A percentile compares a stretch with the other conserved stretches of the same genome.
Conservation (phyloP, 2,329 filamentous ascomycete species). For the Thermoascus crustaceus region DNA sequence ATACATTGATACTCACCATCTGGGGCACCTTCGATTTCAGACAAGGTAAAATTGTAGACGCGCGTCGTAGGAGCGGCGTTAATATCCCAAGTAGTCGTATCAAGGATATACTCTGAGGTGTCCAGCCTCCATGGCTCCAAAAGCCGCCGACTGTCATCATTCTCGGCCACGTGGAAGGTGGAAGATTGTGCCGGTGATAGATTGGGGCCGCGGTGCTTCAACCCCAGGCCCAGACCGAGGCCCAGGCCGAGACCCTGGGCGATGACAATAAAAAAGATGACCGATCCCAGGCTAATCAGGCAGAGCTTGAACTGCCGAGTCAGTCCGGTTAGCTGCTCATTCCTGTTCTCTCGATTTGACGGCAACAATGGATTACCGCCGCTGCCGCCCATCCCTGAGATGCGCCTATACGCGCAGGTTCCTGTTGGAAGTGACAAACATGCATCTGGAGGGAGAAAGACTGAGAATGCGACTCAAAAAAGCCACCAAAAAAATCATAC, state of each 20-base stretch:
- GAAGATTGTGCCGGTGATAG: not conserved
- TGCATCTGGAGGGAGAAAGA: no score
- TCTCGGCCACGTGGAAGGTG: not conserved
- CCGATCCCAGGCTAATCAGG: not conserved
- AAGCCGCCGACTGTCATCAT: not conserved
- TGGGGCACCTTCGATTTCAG: constrained; percentile 12
- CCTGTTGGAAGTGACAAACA: not conserved
- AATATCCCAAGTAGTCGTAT: constrained; percentile 13
- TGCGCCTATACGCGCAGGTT: not conserved
- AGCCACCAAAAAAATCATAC: no score
- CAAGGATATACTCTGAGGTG: constrained; percentile 11
- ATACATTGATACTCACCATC: constrained; percentile 10
- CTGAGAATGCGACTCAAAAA: not conserved
- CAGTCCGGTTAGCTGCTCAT: not conserved
- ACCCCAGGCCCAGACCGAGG: constrained; percentile 12
- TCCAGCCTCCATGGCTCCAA: constrained; percentile 9
- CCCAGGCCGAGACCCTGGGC: constrained; percentile 12
- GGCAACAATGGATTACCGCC: not conserved
- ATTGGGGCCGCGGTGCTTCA: constrained; percentile 10
- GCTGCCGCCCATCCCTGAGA: not conserved
- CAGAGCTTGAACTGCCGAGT: not conserved
- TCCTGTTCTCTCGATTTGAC: not conserved
- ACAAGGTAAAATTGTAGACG: constrained; percentile 12
- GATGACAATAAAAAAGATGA: constrained; percentile 5
- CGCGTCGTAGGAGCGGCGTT: constrained; percentile 14